phyloP scores from a whole-genome alignment of 1,284 basidiomycete genomes.

The Sanghuangporus baumii region DNA sequence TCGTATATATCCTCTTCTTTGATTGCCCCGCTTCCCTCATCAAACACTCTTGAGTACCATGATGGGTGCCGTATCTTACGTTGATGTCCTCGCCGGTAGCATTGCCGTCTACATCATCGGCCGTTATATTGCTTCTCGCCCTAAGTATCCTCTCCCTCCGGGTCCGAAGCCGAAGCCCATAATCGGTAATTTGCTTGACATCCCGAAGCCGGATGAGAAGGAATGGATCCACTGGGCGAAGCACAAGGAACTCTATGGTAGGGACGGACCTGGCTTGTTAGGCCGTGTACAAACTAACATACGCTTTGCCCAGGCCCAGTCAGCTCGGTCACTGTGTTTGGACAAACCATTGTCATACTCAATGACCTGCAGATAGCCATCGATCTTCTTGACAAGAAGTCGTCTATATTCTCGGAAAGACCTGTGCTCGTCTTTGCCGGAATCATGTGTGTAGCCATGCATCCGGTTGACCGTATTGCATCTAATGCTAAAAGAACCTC shows the following conservation, averaged over 20 bases:
- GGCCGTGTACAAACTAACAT: neutral
- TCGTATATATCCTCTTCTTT: neutral
- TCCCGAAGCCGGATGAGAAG: constrained; percentile 11
- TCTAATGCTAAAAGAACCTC: neutral
- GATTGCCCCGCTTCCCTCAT: neutral
- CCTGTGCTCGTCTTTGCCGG: constrained; percentile 14
- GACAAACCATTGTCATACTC: constrained; percentile 14
- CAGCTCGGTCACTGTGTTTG: constrained; percentile 14
- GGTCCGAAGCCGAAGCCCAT: constrained; percentile 16
- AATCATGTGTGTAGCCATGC: constrained; percentile 9
- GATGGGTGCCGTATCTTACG: constrained; percentile 1
- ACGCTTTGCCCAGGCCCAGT: constrained; percentile 12
- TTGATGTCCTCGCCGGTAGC: constrained; percentile 9
- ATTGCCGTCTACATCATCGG: constrained; percentile 8
- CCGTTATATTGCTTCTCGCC: neutral
- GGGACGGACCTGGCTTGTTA: neutral
- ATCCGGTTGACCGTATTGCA: neutral
- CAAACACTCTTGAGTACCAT: neutral
- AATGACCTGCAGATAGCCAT: constrained; percentile 9
- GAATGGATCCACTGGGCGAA: constrained; percentile 18
- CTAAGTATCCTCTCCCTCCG: constrained; percentile 12
- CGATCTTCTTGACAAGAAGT: constrained; percentile 16
- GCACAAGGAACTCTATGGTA: constrained; percentile 17
- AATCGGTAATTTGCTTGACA: constrained; percentile 17
- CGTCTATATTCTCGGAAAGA: constrained; percentile 12